Evolutionary conservation across 352 stramenopile species (phyloP), one percentile per base, ranked within the genome.

Genomic region (Phytophthora megakarya): DNA sequence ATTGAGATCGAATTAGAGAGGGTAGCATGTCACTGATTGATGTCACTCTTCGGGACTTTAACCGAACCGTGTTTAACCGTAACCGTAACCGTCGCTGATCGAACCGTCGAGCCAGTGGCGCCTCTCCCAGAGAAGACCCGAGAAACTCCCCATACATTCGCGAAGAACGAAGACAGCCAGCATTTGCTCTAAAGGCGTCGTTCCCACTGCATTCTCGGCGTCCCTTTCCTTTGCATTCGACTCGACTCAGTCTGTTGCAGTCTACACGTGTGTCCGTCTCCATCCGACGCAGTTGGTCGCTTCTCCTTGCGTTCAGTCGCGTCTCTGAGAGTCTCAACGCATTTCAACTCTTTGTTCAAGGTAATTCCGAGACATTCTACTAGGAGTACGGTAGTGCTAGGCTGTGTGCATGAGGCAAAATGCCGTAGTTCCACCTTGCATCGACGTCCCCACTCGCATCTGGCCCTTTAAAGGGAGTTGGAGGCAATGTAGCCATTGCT

Each of bases 61-160:
- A 72, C 67, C 61, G 67, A 56, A 72, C 67, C 67, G 60, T 55
- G 5, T 39, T 1, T 11, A n/a, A n/a, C n/a, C n/a, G n/a, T n/a
- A n/a, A n/a, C n/a, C n/a, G n/a, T 23, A 16, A 15, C 53, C 44
- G 61, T 62, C 42, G 30, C 46, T 21, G 21, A 4, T n/a, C 59
- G 43, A 72, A 75, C 67, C 67, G 67, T 73, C 52, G 44, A 73
- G 67, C 42, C 57, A 75, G 67, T 72, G 54, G 61, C 26, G 19
- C 60, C 35, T 49, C 44, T 21, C 40, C 44, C 28, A 43, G 28
- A 42, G 32, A 68, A 58, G 70, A 62, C 35, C 13, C 48, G 39
- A 55, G 18, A 64, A 57, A 66, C 28, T 39, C 52, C 59, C 45
- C 37, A 67, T 55, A 62, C 55, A 65, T 72, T 72, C 45, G 49